These are phyloP conservation scores for Ceratobasidium sp. DNA, from an alignment of 1,284 basidiomycete genomes.

Conservation along the genomic window DNA sequence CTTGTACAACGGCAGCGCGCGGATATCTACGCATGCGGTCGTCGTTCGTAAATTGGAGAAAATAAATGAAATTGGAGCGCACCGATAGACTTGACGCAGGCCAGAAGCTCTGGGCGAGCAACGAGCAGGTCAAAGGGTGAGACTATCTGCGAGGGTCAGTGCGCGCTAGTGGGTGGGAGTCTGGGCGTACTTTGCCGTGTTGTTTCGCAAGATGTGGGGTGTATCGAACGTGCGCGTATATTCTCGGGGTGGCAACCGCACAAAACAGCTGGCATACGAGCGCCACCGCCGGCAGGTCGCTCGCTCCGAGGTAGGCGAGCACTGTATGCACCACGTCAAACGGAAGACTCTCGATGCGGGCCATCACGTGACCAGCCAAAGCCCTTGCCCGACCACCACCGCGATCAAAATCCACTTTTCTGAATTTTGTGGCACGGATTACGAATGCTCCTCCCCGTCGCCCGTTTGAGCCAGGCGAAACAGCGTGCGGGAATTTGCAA, in stretches of 20 bases:
- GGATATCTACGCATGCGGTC: slow-evolving; percentile 34
- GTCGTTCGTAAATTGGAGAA: neutral
- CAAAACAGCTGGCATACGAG: slow-evolving; percentile 38
- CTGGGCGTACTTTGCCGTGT: slow-evolving; percentile 26
- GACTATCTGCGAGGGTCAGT: slow-evolving; percentile 31
- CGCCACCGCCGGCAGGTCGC: slow-evolving; percentile 30
- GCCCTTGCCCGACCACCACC: neutral
- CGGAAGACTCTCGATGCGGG: slow-evolving; percentile 38
- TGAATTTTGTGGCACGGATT: too few relatives aligned
- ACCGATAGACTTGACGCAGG: slow-evolving; percentile 40
- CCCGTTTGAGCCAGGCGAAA: slow-evolving; percentile 38
- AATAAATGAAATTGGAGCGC: slow-evolving; percentile 33
- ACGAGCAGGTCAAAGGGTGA: slow-evolving; percentile 30
- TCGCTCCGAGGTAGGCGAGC: slow-evolving; percentile 3
- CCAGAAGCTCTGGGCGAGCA: slow-evolving; percentile 34
- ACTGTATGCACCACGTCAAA: slow-evolving; percentile 38
- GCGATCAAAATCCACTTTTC: too few relatives aligned
- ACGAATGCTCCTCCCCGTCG: neutral
- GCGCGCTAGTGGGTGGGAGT: neutral
- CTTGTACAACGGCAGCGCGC: slow-evolving; percentile 41
- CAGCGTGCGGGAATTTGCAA: slow-evolving; percentile 28
- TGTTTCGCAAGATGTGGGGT: slow-evolving; percentile 36
- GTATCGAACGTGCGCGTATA: slow-evolving; percentile 39
- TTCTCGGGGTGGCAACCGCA: slow-evolving; percentile 27
- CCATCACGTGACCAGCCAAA: slow-evolving; percentile 16